Base-by-base conservation (phyloP, 352 stramenopile genomes). In the Stephanocyclus meneghinianus region DNA sequence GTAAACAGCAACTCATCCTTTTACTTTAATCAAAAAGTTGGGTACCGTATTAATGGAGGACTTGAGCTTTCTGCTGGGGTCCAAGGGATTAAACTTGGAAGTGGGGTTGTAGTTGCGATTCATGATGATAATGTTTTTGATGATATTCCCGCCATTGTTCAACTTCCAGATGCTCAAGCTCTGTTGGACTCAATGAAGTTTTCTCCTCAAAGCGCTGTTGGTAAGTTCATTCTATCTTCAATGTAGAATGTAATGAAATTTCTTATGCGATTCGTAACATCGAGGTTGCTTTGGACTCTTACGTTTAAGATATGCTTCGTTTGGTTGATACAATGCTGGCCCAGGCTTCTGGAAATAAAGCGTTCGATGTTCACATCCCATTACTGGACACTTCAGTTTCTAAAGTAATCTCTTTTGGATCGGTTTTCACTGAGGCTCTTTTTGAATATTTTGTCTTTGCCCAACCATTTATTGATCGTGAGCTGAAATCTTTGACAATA, bases 381-480 rank as follows among this genome's bases (percentile, higher is more conserved):
- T 37, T 81, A 1, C 26, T 84, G 26, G 50, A 81, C 42, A 81
- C 48, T 21, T 61, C 59, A 8, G 44, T 84, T 7, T 62, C n/a
- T 40, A 50, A 81, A 35, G 56, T 84, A 8, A 37, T 84, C 26
- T 16, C 48, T 15, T 37, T 81, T 35, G 66, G 32, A 21, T 78
- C 70, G 45, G 45, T 73, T 3, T 65, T 84, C 18, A 81, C 47
- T 26, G 42, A 67, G 5, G 66, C 59, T 9, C 50, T 81, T 15
- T 81, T 78, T 48, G 51, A 84, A 37, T 78, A 78, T 44, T 84
- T 84, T 70, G 65, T 81, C 21, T 78, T 48, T 32, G 74, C 53
- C 4, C 16, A 64, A 21, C 13, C 32, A 32, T 64, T 77, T 48
- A 63, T 67, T 15, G 40, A 73, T 18, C 76, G 76, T 42, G 55